Base-by-base conservation (phyloP, 805 yeast genomes). In the Starmerella sp. region DNA sequence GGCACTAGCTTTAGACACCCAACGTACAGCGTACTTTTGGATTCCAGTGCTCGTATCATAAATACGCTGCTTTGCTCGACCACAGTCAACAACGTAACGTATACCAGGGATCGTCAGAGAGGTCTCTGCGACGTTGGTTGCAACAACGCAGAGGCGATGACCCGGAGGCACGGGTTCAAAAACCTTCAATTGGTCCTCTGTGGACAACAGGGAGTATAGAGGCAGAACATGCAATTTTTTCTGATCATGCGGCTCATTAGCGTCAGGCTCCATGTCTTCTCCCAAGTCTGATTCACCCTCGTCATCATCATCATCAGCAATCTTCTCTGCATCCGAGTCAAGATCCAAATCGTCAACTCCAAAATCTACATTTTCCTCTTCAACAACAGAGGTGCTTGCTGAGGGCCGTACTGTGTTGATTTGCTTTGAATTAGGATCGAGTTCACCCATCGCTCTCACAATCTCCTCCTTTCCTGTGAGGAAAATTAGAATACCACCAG, bases 51-150 rank as follows among this genome's bases (percentile, higher is more conserved):
- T 82, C 60, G 84, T 85, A 60, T 90, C 84, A 65, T 74, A 88
- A 58, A 80, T 81, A 53, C 97, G 77, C 66, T 91, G 97, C 65
- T 93, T 93, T 0, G 95, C 77, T 59, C 97, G 79, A 29, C 99
- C 99, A 70, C 95, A 80, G 68, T 93, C 99, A 48, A 93, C 86
- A 37, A 93, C 98, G 66, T 93, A 93, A 55, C 95, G 75, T 39
- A 95, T 86, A 9, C 95, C 95, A 0, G 98, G 98, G 62, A 93
- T 93, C 0, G 99, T 93, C 66, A 93, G 76, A 1, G 97, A 89
- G 0, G 99, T 93, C 68, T 93, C 99, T 0, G 99, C 99, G 55
- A 93, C 95, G 66, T 93, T 93, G 1, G 99, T 93, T 5, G 99
- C 96, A 35, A 93, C 87, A 41, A 93, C 84, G 73, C 97, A 89